Evolutionary conservation across 2,329 filamentous ascomycete genomes (phyloP).

Genomic region (Microsporum audouinii): DNA sequence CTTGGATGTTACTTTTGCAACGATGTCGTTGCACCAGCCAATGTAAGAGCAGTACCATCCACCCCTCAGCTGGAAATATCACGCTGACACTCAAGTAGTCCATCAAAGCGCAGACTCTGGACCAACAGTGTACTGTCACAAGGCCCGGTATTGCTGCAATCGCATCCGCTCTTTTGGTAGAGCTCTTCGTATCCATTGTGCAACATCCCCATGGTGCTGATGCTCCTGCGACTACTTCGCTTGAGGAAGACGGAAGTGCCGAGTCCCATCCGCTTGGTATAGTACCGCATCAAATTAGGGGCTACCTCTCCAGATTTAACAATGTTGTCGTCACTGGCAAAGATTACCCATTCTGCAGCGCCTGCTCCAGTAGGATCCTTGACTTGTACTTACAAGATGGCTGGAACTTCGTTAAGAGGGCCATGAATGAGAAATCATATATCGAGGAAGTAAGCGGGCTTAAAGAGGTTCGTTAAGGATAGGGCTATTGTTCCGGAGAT

Average conservation of each 20-base stretch:
- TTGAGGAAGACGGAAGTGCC: slow-evolving; percentile 25
- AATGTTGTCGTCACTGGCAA: slow-evolving; percentile 46
- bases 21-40: slow-evolving; percentile 85
- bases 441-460: slow-evolving; percentile 53
- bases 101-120: slow-evolving; percentile 84
- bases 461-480: slow-evolving; percentile 38
- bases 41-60: slow-evolving; percentile 51
- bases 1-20: slow-evolving; percentile 98
- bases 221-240: slow-evolving; percentile 29
- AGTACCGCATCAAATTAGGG: slow-evolving; percentile 53
- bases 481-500: background rate
- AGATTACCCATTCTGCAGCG: slow-evolving; percentile 52
- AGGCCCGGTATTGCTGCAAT: slow-evolving; percentile 85
- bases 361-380: slow-evolving; percentile 48
- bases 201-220: slow-evolving; percentile 58
- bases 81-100: slow-evolving; percentile 40
- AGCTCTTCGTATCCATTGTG: slow-evolving; percentile 73
- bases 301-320: slow-evolving; percentile 50
- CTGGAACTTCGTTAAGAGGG: slow-evolving; percentile 51
- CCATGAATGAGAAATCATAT: slow-evolving; percentile 50
- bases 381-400: slow-evolving; percentile 42
- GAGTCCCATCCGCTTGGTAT: slow-evolving; percentile 41
- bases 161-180: slow-evolving; percentile 80
- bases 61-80: background rate
- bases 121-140: slow-evolving; percentile 97